Evolutionary conservation across 2,329 filamentous ascomycete species (phyloP).

Genomic region (Tolypocladium endophyticum): DNA sequence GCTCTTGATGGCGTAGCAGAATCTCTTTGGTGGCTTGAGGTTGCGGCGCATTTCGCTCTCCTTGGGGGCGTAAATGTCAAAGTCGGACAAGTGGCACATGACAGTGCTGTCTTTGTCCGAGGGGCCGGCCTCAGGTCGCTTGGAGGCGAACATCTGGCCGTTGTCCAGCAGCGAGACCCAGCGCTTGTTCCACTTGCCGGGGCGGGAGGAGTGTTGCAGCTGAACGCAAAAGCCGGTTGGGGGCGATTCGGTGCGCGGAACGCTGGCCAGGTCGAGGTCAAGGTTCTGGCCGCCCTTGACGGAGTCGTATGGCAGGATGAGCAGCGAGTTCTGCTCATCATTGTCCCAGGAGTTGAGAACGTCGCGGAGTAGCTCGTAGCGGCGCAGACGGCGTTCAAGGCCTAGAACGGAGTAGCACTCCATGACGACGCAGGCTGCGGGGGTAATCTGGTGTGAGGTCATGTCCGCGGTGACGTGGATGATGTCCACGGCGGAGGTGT

Average conservation of each 20-base stretch:
- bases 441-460: constrained; percentile 53
- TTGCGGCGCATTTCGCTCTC: constrained; percentile 55
- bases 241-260: constrained; percentile 44
- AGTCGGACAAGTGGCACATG: constrained; percentile 81
- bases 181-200: constrained; percentile 82
- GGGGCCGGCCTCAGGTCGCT: constrained; percentile 51
- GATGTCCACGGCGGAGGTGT: constrained; percentile 66
- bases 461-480: constrained; percentile 55
- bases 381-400: constrained; percentile 70
- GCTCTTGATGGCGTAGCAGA: constrained; percentile 82
- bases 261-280: constrained; percentile 56
- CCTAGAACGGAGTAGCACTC: constrained; percentile 69
- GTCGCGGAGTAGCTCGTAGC: constrained; percentile 78
- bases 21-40: constrained; percentile 74
- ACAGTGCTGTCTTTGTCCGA: constrained; percentile 56
- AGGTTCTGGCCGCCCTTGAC: constrained; percentile 33
- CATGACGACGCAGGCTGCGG: constrained; percentile 57
- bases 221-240: constrained; percentile 59
- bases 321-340: constrained; percentile 65
- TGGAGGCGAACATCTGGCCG: constrained; percentile 63
- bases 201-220: constrained; percentile 70
- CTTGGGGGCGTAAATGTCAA: constrained; percentile 78
- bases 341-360: constrained; percentile 89
- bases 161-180: constrained; percentile 63
- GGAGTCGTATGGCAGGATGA: constrained; percentile 51